Evolutionary conservation across 1,284 basidiomycete species (phyloP).

Genomic region (Sparassis latifolia): DNA sequence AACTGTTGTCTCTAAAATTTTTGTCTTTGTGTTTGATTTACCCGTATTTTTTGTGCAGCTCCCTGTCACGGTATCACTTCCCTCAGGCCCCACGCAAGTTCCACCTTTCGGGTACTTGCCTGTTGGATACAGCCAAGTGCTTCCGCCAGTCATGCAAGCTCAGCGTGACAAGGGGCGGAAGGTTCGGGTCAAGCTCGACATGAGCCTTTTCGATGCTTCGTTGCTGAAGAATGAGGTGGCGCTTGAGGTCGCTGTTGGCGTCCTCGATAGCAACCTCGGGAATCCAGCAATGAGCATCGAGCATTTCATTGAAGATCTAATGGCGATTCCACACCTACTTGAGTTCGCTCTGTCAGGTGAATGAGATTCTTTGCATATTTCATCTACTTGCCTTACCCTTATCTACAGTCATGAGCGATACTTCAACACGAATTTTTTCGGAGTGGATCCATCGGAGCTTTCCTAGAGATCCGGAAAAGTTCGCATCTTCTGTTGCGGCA

Average conservation of each 20-base stretch:
- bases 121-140: no score
- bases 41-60: no score
- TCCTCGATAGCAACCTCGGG: constrained; percentile 13
- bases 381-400: not conserved
- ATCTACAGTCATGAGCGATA: constrained; percentile 1
- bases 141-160: no score
- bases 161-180: not conserved
- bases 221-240: constrained; percentile 12
- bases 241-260: constrained; percentile 10
- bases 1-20: no score
- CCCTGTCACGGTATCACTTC: no score
- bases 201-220: constrained; percentile 4
- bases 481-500: constrained; percentile 12
- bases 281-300: constrained; percentile 6
- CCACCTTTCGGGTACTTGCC: no score
- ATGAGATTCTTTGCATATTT: not conserved
- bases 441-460: constrained; percentile 2
- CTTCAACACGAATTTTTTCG: not conserved
- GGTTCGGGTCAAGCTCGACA: not conserved
- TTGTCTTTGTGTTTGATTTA: no score
- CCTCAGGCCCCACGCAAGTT: no score
- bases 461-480: constrained; percentile 2
- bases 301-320: constrained; percentile 3
- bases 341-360: constrained; percentile 12
- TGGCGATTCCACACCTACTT: constrained; percentile 1